Evolutionary conservation across 2,329 filamentous ascomycete species (phyloP), one percentile per base, ranked within the genome.

Genomic region (Domatiomyces globalis): DNA sequence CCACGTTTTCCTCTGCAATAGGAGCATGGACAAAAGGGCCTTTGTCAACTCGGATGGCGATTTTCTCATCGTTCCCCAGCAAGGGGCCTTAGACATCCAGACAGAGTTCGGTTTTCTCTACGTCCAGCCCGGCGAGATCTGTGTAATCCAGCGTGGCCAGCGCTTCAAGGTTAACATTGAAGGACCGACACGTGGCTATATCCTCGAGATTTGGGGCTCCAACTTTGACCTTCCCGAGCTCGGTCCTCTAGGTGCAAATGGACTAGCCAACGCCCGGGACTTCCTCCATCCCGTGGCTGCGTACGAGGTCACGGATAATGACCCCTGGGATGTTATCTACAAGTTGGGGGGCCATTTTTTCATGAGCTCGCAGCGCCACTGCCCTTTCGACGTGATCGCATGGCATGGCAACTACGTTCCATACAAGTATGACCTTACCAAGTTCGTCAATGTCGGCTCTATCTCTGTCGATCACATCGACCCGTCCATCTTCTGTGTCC

Each of bases 331-430:
- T 72, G 69, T 85, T 2, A 68, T 81, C 0, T 76, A 76, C 58
- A 85, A 85, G 61, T 75, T 84, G 43, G 73, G 73, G 1, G 81
- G 81, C 1, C 72, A 74, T 45, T 74, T 83, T 39, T 83, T 81
- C 61, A 70, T 68, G 17, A 78, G 75, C 50, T 72, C 71, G 19
- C 82, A 85, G 61, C 70, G 70, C 17, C 81, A 85, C 62, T 80
- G 75, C 2, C 81, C 82, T 0, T 85, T 84, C 60, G 81, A 85
- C 58, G 81, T 84, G 1, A 78, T 85, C 0, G 81, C 80, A 2
- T 84, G 81, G 81, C 81, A 84, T 58, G 81, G 81, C 15, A 79
- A 77, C 51, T 83, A 83, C 58, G 65, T 63, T 1, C 66, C 66
- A 2, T 68, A 66, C 58, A 70, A 70, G 57, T 70, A 70, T 49